A percentile compares a stretch with the other conserved stretches of the same genome.
Conservation (phyloP, 106 monocot species). For the Phalaenopsis aphrodite region DNA sequence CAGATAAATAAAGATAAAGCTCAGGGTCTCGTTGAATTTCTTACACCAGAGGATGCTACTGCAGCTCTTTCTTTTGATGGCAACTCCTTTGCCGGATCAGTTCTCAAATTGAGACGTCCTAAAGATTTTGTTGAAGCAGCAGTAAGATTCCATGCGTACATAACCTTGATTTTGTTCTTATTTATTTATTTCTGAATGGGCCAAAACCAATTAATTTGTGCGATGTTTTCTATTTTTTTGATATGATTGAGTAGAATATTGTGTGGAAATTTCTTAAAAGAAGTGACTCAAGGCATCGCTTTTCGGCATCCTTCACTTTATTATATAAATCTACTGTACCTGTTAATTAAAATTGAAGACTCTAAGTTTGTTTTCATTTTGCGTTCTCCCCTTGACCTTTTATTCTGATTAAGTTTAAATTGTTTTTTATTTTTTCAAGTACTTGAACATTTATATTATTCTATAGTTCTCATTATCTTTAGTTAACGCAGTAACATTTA, state of each 20-base stretch:
- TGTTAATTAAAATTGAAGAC: not conserved
- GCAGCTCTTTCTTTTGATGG: constrained; percentile 83
- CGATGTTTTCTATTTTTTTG: not conserved
- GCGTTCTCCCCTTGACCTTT: not conserved
- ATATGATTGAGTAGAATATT: not conserved
- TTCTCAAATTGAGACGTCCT: constrained; percentile 79
- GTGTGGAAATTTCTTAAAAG: not conserved
- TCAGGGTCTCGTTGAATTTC: constrained; percentile 96
- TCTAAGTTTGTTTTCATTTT: not conserved
- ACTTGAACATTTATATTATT: not conserved
- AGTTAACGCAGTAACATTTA: not conserved
- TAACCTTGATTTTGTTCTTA: not conserved
- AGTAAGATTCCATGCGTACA: constrained; percentile 44
- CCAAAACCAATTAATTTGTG: not conserved
- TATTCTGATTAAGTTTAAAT: not conserved
- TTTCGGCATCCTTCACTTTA: not conserved
- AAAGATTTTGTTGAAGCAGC: constrained; percentile 83
- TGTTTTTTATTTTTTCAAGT: not conserved
- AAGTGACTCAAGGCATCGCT: not conserved
- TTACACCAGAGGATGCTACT: constrained; percentile 96
- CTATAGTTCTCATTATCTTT: not conserved
- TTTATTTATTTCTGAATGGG: not conserved
- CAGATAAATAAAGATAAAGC: constrained; percentile 92
- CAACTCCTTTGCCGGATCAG: constrained; percentile 47
- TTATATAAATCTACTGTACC: not conserved